phyloP scores from a whole-genome alignment of 306 rosid genomes.

The Biancaea sappan region DNA sequence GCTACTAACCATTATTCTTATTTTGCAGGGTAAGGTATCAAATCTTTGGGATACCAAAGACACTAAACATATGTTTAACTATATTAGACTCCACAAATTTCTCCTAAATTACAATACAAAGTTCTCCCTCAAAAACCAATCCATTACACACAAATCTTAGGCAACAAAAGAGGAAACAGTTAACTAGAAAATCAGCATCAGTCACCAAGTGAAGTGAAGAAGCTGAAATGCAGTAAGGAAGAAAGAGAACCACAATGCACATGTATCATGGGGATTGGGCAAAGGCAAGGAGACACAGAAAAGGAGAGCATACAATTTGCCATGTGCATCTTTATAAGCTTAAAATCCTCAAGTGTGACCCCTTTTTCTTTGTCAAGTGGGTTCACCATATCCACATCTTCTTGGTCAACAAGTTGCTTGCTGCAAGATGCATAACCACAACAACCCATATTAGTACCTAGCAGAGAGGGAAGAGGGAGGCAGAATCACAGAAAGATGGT shows the following conservation, averaged over 20 bases:
- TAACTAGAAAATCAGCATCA: constrained; percentile 9
- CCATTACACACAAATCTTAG: constrained; percentile 19
- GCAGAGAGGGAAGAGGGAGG: neutral
- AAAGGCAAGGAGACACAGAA: neutral
- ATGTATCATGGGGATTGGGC: neutral
- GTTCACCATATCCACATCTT: constrained; percentile 85
- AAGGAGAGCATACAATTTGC: constrained; percentile 59
- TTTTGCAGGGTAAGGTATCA: no score
- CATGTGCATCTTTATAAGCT: constrained; percentile 95
- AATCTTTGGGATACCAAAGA: no score
- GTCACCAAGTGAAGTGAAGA: neutral
- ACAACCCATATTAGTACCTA: constrained; percentile 24
- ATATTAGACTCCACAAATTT: no score
- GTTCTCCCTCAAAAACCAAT: constrained; percentile 18
- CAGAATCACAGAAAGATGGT: neutral
- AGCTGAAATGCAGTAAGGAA: neutral
- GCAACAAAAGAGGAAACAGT: neutral
- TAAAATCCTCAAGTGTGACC: constrained; percentile 86
- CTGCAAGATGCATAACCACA: constrained; percentile 44
- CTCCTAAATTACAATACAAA: neutral
- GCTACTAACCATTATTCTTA: no score
- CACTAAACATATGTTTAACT: no score
- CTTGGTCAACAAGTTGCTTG: constrained; percentile 81
- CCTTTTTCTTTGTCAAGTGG: constrained; percentile 82
- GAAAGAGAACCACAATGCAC: constrained; percentile 1